A percentile compares a stretch with the other conserved stretches of the same genome.
phyloP scores from a whole-genome alignment of 768 basidiomycete genomes.

The Chiua virens region DNA sequence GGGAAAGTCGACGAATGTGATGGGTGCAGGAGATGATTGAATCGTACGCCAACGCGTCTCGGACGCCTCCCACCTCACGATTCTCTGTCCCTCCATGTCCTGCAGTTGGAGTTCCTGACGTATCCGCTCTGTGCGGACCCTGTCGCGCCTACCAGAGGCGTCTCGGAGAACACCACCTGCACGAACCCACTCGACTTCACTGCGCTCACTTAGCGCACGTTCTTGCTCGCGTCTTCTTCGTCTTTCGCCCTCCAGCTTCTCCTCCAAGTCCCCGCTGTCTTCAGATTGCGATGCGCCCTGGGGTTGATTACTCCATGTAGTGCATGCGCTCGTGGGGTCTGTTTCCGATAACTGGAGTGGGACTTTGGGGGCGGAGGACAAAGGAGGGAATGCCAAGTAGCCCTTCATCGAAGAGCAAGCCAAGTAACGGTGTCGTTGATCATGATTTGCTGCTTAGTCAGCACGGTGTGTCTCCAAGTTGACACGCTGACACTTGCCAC shows the following conservation, averaged over 20 bases:
- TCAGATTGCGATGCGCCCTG: neutral
- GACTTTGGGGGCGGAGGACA: neutral
- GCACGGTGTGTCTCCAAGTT: no score
- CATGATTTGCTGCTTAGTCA: neutral
- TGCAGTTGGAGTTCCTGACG: slow-evolving; percentile 46
- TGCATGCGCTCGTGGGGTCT: neutral
- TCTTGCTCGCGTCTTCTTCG: slow-evolving; percentile 31
- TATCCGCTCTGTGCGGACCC: slow-evolving; percentile 48
- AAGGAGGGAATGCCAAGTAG: slow-evolving; percentile 26
- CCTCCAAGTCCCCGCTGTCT: neutral
- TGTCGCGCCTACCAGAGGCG: slow-evolving; percentile 47
- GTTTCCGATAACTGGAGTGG: neutral
- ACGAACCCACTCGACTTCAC: slow-evolving; percentile 61
- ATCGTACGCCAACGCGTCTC: slow-evolving; percentile 51
- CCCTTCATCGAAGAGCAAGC: slow-evolving; percentile 18
- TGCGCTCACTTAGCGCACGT: slow-evolving; percentile 42
- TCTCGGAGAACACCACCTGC: slow-evolving; percentile 57
- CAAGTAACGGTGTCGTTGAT: neutral
- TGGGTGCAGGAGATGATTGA: slow-evolving; percentile 23
- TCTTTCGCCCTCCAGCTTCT: slow-evolving; percentile 15
- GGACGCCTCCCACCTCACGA: slow-evolving; percentile 51
- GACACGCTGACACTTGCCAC: no score
- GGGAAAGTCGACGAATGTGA: slow-evolving; percentile 55
- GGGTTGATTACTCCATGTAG: neutral
- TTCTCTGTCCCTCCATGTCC: slow-evolving; percentile 40